These are phyloP conservation scores for Dioscorea cayenensis DNA, from an alignment of 116 monocot genomes.

Conservation along the genomic window DNA sequence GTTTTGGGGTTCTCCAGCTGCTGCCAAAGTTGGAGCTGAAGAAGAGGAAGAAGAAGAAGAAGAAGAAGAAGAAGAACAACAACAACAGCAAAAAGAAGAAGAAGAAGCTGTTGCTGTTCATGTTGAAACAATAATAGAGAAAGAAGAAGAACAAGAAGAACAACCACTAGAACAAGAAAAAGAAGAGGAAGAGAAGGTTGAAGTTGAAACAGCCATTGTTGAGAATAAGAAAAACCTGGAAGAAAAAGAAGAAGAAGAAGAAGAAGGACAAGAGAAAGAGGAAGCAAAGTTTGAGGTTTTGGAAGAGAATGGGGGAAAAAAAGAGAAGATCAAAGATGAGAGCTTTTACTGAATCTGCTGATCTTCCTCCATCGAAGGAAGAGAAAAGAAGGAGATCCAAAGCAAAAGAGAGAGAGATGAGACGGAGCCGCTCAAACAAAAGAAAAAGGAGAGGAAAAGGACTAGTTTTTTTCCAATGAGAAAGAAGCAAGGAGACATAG, in stretches of 20 bases:
- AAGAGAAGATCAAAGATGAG: constrained; percentile 1
- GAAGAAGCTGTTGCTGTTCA: background rate
- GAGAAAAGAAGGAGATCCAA: constrained; percentile 15
- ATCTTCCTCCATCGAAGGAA: background rate
- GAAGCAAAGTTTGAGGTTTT: background rate
- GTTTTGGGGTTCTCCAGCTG: constrained; percentile 71
- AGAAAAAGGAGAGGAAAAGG: constrained; percentile 45
- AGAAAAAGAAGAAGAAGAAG: constrained; percentile 7
- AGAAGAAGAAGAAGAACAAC: constrained; percentile 5
- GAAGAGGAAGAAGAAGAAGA: no score
- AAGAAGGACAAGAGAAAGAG: background rate
- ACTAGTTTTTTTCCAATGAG: constrained; percentile 64
- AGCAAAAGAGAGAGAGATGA: constrained; percentile 27
- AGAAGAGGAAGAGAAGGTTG: background rate
- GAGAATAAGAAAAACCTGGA: background rate
- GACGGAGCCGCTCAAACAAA: constrained; percentile 30
- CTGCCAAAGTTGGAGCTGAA: background rate
- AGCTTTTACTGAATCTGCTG: background rate
- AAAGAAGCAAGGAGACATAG: constrained; percentile 33
- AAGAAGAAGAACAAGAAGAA: background rate
- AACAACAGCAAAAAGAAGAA: background rate
- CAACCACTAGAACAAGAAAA: background rate
- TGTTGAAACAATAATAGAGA: background rate
- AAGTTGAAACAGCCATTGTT: background rate
- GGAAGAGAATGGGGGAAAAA: background rate